phyloP scores from a whole-genome alignment of 306 rosid genomes.

The Senna siamea region DNA sequence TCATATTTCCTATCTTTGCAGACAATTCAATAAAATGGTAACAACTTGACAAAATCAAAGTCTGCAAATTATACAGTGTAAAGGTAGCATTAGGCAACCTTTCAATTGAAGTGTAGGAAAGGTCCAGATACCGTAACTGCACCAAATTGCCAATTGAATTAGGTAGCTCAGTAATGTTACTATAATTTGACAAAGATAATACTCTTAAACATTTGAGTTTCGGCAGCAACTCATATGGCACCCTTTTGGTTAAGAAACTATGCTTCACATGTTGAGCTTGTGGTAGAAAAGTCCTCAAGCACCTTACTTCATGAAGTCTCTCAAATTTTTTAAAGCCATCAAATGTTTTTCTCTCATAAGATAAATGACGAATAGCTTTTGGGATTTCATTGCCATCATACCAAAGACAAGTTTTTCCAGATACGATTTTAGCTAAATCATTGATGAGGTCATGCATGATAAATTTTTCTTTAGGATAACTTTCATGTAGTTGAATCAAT shows the following conservation, averaged over 20 bases:
- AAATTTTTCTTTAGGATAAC: neutral
- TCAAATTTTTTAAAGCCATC: slow-evolving; percentile 13
- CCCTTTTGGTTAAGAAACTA: neutral
- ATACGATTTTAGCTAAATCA: slow-evolving; percentile 22
- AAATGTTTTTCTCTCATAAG: neutral
- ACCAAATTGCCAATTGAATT: slow-evolving; percentile 29
- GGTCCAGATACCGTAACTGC: slow-evolving; percentile 36
- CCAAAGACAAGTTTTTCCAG: neutral
- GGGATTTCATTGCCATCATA: neutral
- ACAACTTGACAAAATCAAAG: slow-evolving; percentile 29
- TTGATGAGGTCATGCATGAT: slow-evolving; percentile 44
- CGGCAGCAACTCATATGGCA: slow-evolving; percentile 9
- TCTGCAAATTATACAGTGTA: slow-evolving; percentile 39
- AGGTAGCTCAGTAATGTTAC: neutral
- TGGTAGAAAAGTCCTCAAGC: slow-evolving; percentile 11
- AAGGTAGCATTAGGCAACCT: slow-evolving; percentile 12
- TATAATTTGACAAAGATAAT: neutral
- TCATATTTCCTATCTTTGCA: neutral
- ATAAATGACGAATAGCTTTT: slow-evolving; percentile 35
- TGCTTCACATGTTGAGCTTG: rapidly evolving
- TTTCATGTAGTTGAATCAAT: slow-evolving; percentile 13
- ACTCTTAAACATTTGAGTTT: slow-evolving; percentile 10
- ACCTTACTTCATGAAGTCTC: neutral
- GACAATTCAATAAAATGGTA: neutral
- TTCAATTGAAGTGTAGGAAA: neutral